Base-by-base conservation (phyloP, 2,329 filamentous ascomycete species). In the Periconia digitata region DNA sequence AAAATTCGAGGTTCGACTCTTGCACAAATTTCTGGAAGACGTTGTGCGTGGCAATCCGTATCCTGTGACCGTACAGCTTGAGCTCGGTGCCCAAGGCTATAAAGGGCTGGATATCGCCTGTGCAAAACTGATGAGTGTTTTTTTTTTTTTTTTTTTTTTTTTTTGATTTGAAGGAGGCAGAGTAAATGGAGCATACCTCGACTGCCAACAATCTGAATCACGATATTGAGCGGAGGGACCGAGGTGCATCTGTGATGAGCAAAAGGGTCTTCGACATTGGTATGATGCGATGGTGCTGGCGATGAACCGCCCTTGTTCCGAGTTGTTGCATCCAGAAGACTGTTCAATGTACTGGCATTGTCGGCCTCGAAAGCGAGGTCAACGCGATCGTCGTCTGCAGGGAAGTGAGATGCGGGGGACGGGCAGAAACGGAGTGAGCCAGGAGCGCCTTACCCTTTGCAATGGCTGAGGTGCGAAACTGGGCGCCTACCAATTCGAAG, bases 101-200 rank as follows among this genome's bases (percentile, higher is more conserved):
- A 47, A 85, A 85, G 0, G 82, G 82, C 47, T 85, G 82, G 2
- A 83, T 78, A 58, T 83, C 80, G 6, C 80, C 80, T 43, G 40
- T 27, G 18, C 40, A 42, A 22, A n/a, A 42, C 21, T 42, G 40
- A 42, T 42, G 18, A 42, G 40, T 22, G 22, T 42, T 42, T 42
- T n/a, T n/a, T n/a, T n/a, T n/a, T n/a, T n/a, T n/a, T n/a, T n/a
- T n/a, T n/a, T n/a, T n/a, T n/a, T n/a, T n/a, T n/a, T n/a, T n/a
- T n/a, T n/a, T n/a, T n/a, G n/a, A n/a, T n/a, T n/a, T n/a, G n/a
- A n/a, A n/a, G 40, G 40, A 42, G 22, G 22, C 40, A 42, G 40
- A 22, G 40, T 18, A 42, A 2, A 23, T n/a, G 18, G 27, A 42
- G 27, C n/a, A 15, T 42, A 42, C 40, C 42, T 16, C 43, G 43